A percentile compares a stretch with the other conserved stretches of the same genome.
These are phyloP conservation scores for Lactuca sativa DNA, from an alignment of 129 eudicot genomes.

Conservation along the genomic window DNA sequence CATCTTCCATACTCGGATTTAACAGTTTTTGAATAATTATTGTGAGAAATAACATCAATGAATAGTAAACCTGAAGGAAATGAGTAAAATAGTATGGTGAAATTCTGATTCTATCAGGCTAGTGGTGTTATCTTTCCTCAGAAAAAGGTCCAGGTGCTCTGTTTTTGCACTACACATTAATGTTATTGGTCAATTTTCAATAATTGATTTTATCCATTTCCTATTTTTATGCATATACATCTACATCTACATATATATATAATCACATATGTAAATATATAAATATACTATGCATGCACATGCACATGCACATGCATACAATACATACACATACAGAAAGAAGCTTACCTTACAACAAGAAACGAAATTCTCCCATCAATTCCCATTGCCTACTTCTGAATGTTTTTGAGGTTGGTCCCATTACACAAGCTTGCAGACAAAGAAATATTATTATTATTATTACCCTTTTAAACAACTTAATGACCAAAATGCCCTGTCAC, in stretches of 20 bases:
- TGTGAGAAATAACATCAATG: conserved; percentile 23
- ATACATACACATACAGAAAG: conserved; percentile 1
- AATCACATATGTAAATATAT: not conserved
- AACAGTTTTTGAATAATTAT: conserved; percentile 9
- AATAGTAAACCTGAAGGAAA: conserved; percentile 20
- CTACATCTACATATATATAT: not conserved
- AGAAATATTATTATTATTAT: not conserved
- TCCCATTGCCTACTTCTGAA: conserved; percentile 43
- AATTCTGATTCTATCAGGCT: conserved; percentile 22
- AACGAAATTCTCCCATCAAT: conserved; percentile 57
- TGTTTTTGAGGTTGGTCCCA: conserved; percentile 41
- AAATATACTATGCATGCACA: not conserved
- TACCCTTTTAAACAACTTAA: conserved; percentile 16
- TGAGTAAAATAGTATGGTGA: conserved; percentile 25
- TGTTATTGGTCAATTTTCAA: conserved; percentile 11
- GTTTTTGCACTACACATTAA: conserved; percentile 17
- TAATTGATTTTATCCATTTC: conserved; percentile 10
- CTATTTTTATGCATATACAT: not conserved
- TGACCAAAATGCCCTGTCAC: conserved; percentile 24
- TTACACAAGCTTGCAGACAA: conserved; percentile 23
- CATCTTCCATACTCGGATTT: conserved; percentile 8
- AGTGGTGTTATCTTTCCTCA: conserved; percentile 3
- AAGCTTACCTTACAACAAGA: conserved; percentile 28
- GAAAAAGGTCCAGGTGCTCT: conserved; percentile 30
- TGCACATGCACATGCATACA: not conserved